Percentiles rank a stretch among this genome's conserved stretches.
phyloP scores from a whole-genome alignment of 1,284 basidiomycete genomes.

The Cryptococcus sp. region DNA sequence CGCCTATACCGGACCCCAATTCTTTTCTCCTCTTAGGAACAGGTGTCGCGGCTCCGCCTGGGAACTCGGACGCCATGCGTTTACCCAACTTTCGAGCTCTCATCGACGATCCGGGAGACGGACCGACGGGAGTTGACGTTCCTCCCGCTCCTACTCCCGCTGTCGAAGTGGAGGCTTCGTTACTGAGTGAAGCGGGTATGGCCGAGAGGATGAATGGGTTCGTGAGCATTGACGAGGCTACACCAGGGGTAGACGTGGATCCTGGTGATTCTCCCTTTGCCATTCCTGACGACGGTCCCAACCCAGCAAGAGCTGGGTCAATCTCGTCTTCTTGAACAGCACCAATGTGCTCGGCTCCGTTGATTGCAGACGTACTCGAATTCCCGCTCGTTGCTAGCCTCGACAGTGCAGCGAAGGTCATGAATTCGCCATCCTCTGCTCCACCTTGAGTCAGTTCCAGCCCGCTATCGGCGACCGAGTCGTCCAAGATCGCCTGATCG shows the following conservation, averaged over 20 bases:
- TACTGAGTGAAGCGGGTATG: not conserved
- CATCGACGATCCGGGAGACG: conserved; percentile 30
- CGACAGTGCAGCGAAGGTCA: conserved; percentile 23
- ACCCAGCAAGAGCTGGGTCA: not conserved
- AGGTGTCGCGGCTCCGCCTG: conserved; percentile 45
- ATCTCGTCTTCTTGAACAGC: not conserved
- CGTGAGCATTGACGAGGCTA: not conserved
- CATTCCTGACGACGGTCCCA: too few species aligned
- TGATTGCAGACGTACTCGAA: conserved; percentile 15
- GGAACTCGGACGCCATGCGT: conserved; percentile 32
- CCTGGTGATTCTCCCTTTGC: too few species aligned
- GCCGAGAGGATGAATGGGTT: not conserved
- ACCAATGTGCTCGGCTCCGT: conserved; percentile 2
- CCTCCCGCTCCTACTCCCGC: not conserved
- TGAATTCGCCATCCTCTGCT: conserved; percentile 16
- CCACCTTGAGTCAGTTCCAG: conserved; percentile 5
- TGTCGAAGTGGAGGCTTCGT: not conserved
- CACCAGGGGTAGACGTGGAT: too few species aligned
- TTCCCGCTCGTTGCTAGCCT: conserved; percentile 22
- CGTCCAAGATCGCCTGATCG: conserved; percentile 6
- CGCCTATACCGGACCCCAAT: not conserved
- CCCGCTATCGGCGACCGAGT: not conserved
- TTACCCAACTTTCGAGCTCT: conserved; percentile 43
- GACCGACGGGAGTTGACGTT: conserved; percentile 5
- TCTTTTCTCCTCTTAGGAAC: conserved; percentile 32